Evolutionary conservation across 768 basidiomycete genomes (phyloP).

Genomic region (Albatrellus ellisii): DNA sequence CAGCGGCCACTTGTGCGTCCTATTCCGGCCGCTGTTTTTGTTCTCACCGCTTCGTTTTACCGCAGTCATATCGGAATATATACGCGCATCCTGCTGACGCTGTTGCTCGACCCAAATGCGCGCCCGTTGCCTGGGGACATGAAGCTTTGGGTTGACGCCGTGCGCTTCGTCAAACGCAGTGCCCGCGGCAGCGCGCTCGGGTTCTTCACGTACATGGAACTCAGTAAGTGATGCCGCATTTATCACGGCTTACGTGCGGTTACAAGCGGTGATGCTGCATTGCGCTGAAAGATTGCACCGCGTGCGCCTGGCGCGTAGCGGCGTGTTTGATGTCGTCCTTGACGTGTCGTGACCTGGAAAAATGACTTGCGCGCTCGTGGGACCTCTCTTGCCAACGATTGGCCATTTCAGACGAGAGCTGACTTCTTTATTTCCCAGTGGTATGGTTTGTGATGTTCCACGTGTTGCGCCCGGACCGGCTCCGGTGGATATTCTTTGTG

Average conservation of each 20-base stretch:
- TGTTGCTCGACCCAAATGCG: slow-evolving; percentile 32
- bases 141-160: slow-evolving; percentile 43
- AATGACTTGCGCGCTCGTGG: too few relatives aligned
- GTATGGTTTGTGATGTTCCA: slow-evolving; percentile 34
- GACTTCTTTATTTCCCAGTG: too few relatives aligned
- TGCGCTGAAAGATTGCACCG: too few relatives aligned
- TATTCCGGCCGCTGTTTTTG: neutral
- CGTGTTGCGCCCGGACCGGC: slow-evolving; percentile 29
- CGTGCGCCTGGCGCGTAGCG: too few relatives aligned
- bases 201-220: slow-evolving; percentile 46
- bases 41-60: neutral
- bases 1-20: slow-evolving; percentile 30
- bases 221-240: slow-evolving; percentile 24
- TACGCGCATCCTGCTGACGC: slow-evolving; percentile 34
- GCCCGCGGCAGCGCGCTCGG: slow-evolving; percentile 33
- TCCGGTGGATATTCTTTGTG: slow-evolving; percentile 34
- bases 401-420: too few relatives aligned
- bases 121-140: slow-evolving; percentile 34
- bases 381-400: too few relatives aligned
- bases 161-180: slow-evolving; percentile 37
- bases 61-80: slow-evolving; percentile 42
- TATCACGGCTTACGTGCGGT: neutral
- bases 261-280: too few relatives aligned
- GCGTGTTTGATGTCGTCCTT: too few relatives aligned
- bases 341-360: too few relatives aligned